These are phyloP conservation scores for Mortierella sp. DNA, from an alignment of 371 early-diverging fungal species.

Conservation along the genomic window DNA sequence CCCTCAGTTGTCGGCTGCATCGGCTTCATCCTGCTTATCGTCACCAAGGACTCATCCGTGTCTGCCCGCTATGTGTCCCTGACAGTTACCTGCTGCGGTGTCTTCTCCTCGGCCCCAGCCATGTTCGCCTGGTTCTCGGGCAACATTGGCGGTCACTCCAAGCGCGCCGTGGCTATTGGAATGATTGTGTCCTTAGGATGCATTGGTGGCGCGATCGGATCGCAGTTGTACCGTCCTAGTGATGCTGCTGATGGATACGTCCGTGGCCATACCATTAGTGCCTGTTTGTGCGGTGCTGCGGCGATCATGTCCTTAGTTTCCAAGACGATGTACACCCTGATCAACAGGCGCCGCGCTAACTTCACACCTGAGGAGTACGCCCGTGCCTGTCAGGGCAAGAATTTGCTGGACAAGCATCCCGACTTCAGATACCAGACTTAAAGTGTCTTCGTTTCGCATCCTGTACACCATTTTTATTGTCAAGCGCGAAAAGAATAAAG, in stretches of 20 bases:
- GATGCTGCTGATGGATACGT: slow-evolving; percentile 11
- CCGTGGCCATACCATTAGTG: slow-evolving; percentile 59
- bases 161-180: slow-evolving; percentile 68
- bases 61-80: slow-evolving; percentile 61
- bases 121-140: slow-evolving; percentile 61
- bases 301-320: slow-evolving; percentile 52
- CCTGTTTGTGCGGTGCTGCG: slow-evolving; percentile 53
- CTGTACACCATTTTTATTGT: background rate
- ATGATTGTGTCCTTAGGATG: slow-evolving; percentile 69
- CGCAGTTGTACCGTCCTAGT: slow-evolving; percentile 65
- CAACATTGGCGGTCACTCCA: slow-evolving; percentile 72
- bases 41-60: slow-evolving; percentile 15
- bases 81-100: slow-evolving; percentile 62
- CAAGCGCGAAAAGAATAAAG: background rate
- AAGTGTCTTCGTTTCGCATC: slow-evolving; percentile 11
- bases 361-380: slow-evolving; percentile 62
- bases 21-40: slow-evolving; percentile 31
- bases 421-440: slow-evolving; percentile 66
- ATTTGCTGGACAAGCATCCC: slow-evolving; percentile 68
- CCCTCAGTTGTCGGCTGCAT: slow-evolving; percentile 11
- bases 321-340: slow-evolving; percentile 58
- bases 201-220: slow-evolving; percentile 65
- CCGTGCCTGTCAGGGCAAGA: slow-evolving; percentile 55
- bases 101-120: slow-evolving; percentile 62
- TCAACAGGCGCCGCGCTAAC: slow-evolving; percentile 64